Base-by-base conservation (phyloP, 441 rosid genomes). In the Croton laevigatus region DNA sequence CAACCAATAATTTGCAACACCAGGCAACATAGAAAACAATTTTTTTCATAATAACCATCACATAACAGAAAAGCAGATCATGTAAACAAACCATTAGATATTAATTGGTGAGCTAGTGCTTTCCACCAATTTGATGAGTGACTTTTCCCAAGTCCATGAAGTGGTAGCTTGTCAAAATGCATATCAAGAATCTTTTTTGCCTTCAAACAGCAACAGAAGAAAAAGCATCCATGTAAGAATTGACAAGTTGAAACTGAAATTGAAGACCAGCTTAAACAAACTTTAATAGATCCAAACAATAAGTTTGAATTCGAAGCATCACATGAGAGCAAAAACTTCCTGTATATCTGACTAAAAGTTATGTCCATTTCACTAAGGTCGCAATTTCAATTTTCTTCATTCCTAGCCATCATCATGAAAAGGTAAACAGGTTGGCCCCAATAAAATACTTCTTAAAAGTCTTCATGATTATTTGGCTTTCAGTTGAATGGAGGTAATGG, bases 111-210 rank as follows among this genome's bases (percentile, higher is more conserved):
- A 22, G 81, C 86, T 66, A 85, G 67, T 59, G 77, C 66, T 79
- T 85, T 85, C 88, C 88, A 85, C 88, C 88, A 85, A 54, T 77
- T 77, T 70, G 86, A 68, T 8, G 81, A 59, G 64, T 79, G 66
- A 51, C 76, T 76, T 79, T 79, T 81, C 71, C 86, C 88, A 48
- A 77, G 88, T 71, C 88, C 88, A 72, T 85, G 86, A 71, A 84
- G 80, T 16, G 83, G 84, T 67, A 84, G 84, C 81, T 79, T 76
- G 79, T 84, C 83, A 72, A 84, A 82, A 38, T 77, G 79, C 69
- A 76, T 71, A 57, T 80, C 84, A 73, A 79, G 27, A 63, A 84
- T 78, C 54, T 62, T 82, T 69, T 82, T 84, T 34, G 83, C 75
- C 88, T 84, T 46, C 22, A 66, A 70, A 71, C 22, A 66, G 62